A percentile compares a stretch with the other conserved stretches of the same genome.
These are phyloP conservation scores for Brasilioporus rufonigricans DNA, from an alignment of 768 basidiomycete genomes.

Conservation along the genomic window DNA sequence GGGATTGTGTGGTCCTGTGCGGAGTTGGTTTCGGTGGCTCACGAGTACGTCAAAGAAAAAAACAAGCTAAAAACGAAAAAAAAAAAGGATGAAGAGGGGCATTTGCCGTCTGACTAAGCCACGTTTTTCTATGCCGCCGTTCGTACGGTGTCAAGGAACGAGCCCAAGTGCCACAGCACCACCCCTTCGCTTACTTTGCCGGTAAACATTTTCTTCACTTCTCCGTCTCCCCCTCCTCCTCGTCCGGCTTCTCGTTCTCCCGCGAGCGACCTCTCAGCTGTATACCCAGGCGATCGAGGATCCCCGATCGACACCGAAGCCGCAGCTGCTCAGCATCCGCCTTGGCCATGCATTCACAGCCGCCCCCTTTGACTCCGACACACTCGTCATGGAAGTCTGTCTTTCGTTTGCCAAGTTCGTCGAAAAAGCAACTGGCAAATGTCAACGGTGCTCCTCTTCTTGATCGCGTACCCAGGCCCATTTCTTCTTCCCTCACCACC, in stretches of 20 bases:
- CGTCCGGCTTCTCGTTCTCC: constrained; percentile 5
- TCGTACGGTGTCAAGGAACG: constrained; percentile 12
- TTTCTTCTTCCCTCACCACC: constrained; percentile 26
- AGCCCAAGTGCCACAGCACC: constrained; percentile 3
- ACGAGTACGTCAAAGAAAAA: neutral
- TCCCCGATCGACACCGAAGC: constrained; percentile 25
- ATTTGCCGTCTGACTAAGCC: constrained; percentile 33
- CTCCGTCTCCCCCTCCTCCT: constrained; percentile 3
- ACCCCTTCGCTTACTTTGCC: constrained; percentile 15
- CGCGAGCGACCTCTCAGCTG: constrained; percentile 2
- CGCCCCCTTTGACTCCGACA: constrained; percentile 26
- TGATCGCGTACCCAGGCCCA: constrained; percentile 40
- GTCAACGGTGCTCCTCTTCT: constrained; percentile 42
- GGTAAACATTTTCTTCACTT: constrained; percentile 19
- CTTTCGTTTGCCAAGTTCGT: constrained; percentile 67
- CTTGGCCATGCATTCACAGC: constrained; percentile 23
- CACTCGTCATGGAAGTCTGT: constrained; percentile 64
- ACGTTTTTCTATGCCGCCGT: constrained; percentile 6
- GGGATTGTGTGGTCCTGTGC: neutral
- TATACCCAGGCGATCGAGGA: constrained; percentile 18
- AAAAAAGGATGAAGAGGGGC: constrained; percentile 11
- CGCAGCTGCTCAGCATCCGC: neutral
- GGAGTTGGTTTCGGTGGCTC: neutral
- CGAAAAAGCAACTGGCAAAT: constrained; percentile 49
- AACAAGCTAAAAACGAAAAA: neutral